Conservation (phyloP, 768 basidiomycete genomes). For the Tulasnella sp. region DNA sequence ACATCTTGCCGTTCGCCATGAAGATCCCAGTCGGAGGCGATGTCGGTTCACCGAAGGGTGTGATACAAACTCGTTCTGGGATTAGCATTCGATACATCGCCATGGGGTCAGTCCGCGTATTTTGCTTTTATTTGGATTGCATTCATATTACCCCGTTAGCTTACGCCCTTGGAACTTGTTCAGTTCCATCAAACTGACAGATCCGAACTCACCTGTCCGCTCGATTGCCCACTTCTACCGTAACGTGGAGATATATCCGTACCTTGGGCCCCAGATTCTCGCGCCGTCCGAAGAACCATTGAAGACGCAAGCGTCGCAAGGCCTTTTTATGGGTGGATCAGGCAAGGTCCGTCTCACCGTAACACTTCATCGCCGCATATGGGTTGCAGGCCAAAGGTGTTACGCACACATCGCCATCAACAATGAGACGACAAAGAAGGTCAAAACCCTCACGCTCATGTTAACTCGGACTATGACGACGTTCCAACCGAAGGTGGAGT, state of each 20-base stretch:
- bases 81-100: conserved; percentile 64
- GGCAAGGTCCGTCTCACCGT: conserved; percentile 57
- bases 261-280: conserved; percentile 34
- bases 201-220: conserved; percentile 42
- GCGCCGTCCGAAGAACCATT: conserved; percentile 49
- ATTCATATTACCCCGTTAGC: neutral
- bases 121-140: neutral
- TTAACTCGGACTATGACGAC: conserved; percentile 55
- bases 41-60: conserved; percentile 41
- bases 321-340: conserved; percentile 49
- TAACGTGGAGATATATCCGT: conserved; percentile 60
- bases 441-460: conserved; percentile 52
- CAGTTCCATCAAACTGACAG: conserved; percentile 68
- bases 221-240: conserved; percentile 89
- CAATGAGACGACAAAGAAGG: conserved; percentile 56
- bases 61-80: conserved; percentile 43
- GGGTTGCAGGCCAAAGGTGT: conserved; percentile 76
- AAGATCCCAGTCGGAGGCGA: conserved; percentile 42
- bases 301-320: conserved; percentile 42
- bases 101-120: conserved; percentile 46
- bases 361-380: conserved; percentile 55
- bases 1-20: conserved; percentile 63
- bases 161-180: neutral
- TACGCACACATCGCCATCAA: conserved; percentile 50
- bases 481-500: conserved; percentile 44